phyloP scores from a whole-genome alignment of 768 basidiomycete species.

The Mycena chlorophos region DNA sequence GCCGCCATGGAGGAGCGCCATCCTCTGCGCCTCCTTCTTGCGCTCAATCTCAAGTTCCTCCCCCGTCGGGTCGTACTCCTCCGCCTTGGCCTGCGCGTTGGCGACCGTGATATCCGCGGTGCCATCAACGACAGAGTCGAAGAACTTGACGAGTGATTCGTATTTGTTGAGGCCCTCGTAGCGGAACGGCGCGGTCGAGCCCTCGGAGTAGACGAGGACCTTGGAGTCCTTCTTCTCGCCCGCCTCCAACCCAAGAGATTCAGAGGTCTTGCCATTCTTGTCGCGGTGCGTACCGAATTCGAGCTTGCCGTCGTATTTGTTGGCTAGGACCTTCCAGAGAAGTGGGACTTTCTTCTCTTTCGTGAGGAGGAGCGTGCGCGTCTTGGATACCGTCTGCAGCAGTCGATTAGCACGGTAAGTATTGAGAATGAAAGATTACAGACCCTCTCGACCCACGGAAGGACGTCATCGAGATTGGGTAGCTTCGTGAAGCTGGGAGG shows the following conservation, averaged over 20 bases:
- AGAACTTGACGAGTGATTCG: slow-evolving; percentile 72
- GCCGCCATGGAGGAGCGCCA: slow-evolving; percentile 53
- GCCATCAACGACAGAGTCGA: slow-evolving; percentile 69
- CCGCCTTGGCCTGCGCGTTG: slow-evolving; percentile 41
- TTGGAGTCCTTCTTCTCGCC: slow-evolving; percentile 59
- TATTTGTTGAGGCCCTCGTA: slow-evolving; percentile 77
- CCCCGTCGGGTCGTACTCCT: slow-evolving; percentile 42
- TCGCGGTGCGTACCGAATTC: slow-evolving; percentile 66
- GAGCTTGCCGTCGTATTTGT: slow-evolving; percentile 66
- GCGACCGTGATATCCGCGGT: slow-evolving; percentile 53
- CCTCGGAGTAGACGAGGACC: slow-evolving; percentile 69
- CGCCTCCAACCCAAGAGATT: slow-evolving; percentile 57
- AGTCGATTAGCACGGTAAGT: background rate
- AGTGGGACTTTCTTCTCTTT: slow-evolving; percentile 76
- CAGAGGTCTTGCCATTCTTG: slow-evolving; percentile 59
- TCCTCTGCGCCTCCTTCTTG: slow-evolving; percentile 54
- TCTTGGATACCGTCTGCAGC: slow-evolving; percentile 9
- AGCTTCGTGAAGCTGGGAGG: slow-evolving; percentile 70
- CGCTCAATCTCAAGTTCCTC: slow-evolving; percentile 49
- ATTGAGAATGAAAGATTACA: background rate
- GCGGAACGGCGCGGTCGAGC: slow-evolving; percentile 52
- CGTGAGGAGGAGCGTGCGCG: slow-evolving; percentile 68
- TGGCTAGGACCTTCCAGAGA: slow-evolving; percentile 77
- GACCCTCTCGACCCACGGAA: slow-evolving; percentile 67
- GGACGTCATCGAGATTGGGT: slow-evolving; percentile 54